phyloP scores from a whole-genome alignment of 2,329 filamentous ascomycete genomes.

The Sporothrix humicola region DNA sequence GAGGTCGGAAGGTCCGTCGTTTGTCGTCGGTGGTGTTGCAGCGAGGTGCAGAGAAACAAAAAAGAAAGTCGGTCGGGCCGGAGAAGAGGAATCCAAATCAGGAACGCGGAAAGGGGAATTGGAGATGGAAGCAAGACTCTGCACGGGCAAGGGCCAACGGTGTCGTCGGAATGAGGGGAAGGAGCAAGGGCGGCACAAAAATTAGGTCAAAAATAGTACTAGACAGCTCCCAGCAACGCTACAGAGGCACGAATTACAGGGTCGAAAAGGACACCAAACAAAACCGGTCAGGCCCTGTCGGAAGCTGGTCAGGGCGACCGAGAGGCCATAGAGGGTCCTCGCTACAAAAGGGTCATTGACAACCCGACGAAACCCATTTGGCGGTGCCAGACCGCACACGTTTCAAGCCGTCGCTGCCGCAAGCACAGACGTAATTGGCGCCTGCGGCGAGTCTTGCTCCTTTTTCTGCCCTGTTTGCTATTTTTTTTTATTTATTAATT shows the following conservation, averaged over 20 bases:
- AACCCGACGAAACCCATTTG: slow-evolving; percentile 26
- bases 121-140: slow-evolving; percentile 26
- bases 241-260: background rate
- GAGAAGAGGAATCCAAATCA: background rate
- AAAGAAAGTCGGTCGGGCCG: slow-evolving; percentile 26
- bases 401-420: slow-evolving; percentile 20
- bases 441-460: background rate
- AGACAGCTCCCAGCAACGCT: slow-evolving; percentile 22
- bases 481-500: background rate
- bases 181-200: slow-evolving; percentile 20
- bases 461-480: background rate
- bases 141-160: background rate
- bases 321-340: background rate
- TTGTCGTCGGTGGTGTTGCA: slow-evolving; percentile 19
- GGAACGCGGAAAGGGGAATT: slow-evolving; percentile 21
- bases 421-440: slow-evolving; percentile 20
- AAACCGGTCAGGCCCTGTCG: background rate
- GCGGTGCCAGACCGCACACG: slow-evolving; percentile 9
- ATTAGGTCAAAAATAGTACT: slow-evolving; percentile 17
- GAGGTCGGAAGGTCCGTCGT: slow-evolving; percentile 5
- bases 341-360: slow-evolving; percentile 27
- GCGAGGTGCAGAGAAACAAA: background rate
- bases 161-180: slow-evolving; percentile 27
- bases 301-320: background rate
- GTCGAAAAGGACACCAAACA: slow-evolving; percentile 24